Base-by-base conservation (phyloP, 139 green algal species). In the Monoraphidium neglectum region DNA sequence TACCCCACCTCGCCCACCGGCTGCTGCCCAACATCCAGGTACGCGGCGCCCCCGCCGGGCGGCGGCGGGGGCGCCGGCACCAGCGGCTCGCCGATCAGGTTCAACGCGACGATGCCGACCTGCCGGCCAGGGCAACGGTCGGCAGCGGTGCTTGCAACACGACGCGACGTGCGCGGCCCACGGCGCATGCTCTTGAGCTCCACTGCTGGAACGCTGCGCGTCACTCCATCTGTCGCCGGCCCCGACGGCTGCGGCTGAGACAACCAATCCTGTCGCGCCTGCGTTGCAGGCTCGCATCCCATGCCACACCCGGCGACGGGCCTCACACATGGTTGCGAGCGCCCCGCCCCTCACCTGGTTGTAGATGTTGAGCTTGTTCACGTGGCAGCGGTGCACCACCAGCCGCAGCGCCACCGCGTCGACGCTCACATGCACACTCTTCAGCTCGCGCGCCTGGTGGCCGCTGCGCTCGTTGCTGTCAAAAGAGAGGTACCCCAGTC, bases 301-400 rank as follows among this genome's bases (percentile, higher is more conserved):
- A n/a, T n/a, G n/a, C n/a, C n/a, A n/a, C n/a, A n/a, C n/a, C n/a
- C n/a, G n/a, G n/a, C n/a, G n/a, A n/a, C n/a, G n/a, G n/a, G n/a
- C n/a, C n/a, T n/a, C n/a, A n/a, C n/a, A n/a, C n/a, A n/a, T n/a
- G n/a, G n/a, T n/a, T n/a, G n/a, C n/a, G n/a, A n/a, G n/a, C n/a
- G n/a, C n/a, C n/a, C n/a, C 43, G 43, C 43, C 43, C 43, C 77
- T 0, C 43, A 91, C 92, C 89, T 98, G 93, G 76, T 91, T 92
- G 86, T 96, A 93, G 15, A 92, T 92, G 85, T 98, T 98, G 46
- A 92, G 89, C 62, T 90, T 92, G 83, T 98, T 98, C 51, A 92
- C 77, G 76, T 98, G 94, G 82, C 90, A 95, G 26, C 84, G 77
- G 68, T 95, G 87, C 40, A 97, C 76, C 13, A 96, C 66, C 3